Evolutionary conservation across 345 rosid species (phyloP).

Genomic region (Arabidopsis arenosa): DNA sequence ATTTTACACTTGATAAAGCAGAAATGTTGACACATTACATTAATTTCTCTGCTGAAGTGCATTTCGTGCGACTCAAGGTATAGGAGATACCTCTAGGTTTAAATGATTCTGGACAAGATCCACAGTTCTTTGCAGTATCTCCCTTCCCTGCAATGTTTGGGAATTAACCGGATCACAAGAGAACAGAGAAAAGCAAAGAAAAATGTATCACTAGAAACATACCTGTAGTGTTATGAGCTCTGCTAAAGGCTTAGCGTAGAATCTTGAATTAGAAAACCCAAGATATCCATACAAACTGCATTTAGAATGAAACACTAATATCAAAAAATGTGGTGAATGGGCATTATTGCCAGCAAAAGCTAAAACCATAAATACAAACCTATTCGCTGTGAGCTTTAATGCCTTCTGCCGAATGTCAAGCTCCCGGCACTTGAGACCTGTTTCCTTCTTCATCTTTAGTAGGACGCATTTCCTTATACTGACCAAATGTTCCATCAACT

Average conservation of each 20-base stretch:
- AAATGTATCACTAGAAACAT: constrained; percentile 37
- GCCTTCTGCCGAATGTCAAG: constrained; percentile 98
- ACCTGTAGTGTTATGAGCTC: constrained; percentile 94
- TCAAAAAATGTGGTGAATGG: constrained; percentile 13
- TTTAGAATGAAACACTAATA: constrained; percentile 16
- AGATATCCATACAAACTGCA: constrained; percentile 99
- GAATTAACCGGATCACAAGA: constrained; percentile 5
- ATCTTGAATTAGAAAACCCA: constrained; percentile 97
- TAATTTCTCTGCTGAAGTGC: constrained; percentile 26
- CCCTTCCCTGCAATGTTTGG: constrained; percentile 79
- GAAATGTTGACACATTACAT: constrained; percentile 16
- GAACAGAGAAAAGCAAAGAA: background rate
- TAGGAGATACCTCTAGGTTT: constrained; percentile 75
- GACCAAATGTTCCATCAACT: constrained; percentile 93
- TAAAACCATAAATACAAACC: constrained; percentile 54
- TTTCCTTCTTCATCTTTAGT: constrained; percentile 76
- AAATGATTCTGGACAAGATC: constrained; percentile 93
- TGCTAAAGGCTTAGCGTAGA: constrained; percentile 97
- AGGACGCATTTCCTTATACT: constrained; percentile 86
- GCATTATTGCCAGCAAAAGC: constrained; percentile 15
- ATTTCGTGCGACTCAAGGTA: constrained; percentile 31
- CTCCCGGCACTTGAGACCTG: constrained; percentile 84
- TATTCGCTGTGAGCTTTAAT: constrained; percentile 94
- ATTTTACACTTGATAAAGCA: constrained; percentile 30
- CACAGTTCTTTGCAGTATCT: constrained; percentile 93